phyloP scores from a whole-genome alignment of 2,329 filamentous ascomycete genomes.

The Leptosphaerulina australis region DNA sequence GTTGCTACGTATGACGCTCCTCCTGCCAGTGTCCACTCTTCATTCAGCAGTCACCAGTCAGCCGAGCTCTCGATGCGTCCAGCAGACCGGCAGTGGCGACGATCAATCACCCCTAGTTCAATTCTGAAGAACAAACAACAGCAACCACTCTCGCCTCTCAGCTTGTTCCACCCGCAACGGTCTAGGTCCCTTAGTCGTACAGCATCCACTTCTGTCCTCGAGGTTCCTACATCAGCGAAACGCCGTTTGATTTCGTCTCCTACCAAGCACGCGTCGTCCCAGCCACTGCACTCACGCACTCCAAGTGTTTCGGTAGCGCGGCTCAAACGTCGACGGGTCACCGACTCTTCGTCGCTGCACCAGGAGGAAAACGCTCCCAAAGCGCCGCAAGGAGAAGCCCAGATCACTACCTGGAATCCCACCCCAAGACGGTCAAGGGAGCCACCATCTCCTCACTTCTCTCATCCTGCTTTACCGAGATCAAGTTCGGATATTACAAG shows the following conservation, averaged over 20 bases:
- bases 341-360: conserved; percentile 35
- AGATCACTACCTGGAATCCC: conserved; percentile 40
- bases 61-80: conserved; percentile 44
- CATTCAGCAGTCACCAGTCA: conserved; percentile 50
- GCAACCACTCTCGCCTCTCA: conserved; percentile 46
- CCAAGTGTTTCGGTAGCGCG: conserved; percentile 41
- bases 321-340: conserved; percentile 57
- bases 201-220: conserved; percentile 38
- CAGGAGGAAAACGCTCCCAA: conserved; percentile 18
- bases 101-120: conserved; percentile 44
- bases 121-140: conserved; percentile 40
- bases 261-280: conserved; percentile 37
- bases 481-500: conserved; percentile 45
- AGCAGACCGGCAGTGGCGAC: conserved; percentile 42
- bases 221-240: conserved; percentile 35
- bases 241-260: conserved; percentile 40
- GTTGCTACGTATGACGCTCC: conserved; percentile 67
- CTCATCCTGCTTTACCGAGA: conserved; percentile 34
- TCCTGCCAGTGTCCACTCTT: conserved; percentile 53
- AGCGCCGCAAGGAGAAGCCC: conserved; percentile 39
- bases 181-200: conserved; percentile 37
- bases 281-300: conserved; percentile 43
- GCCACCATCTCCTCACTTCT: conserved; percentile 51
- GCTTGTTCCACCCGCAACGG: conserved; percentile 38
- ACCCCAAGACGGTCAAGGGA: conserved; percentile 55